A percentile compares a stretch with the other conserved stretches of the same genome.
These are phyloP conservation scores for Boletellus deceptivus DNA, from an alignment of 1,284 basidiomycete genomes.

Conservation along the genomic window DNA sequence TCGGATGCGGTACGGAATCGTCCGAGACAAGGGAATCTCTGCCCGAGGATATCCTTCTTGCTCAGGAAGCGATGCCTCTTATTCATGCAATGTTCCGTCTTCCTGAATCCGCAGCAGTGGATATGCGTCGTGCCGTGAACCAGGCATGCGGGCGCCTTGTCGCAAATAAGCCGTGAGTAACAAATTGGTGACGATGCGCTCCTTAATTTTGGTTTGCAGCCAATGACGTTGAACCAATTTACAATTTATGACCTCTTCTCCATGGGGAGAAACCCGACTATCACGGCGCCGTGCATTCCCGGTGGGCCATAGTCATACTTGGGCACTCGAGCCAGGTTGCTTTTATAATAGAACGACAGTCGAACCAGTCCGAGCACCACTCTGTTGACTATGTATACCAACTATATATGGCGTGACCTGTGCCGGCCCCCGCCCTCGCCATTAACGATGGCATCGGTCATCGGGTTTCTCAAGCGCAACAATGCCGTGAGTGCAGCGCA, in stretches of 20 bases:
- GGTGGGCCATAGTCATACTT: no score
- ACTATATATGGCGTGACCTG: neutral
- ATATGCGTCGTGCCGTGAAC: conserved; percentile 64
- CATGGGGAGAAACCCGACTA: neutral
- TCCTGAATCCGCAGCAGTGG: conserved; percentile 43
- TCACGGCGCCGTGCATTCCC: neutral
- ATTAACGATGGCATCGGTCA: conserved; percentile 18
- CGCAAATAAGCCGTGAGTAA: conserved; percentile 11
- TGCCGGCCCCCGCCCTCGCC: neutral
- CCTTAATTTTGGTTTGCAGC: conserved; percentile 9
- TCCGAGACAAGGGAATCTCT: conserved; percentile 2
- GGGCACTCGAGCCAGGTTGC: neutral
- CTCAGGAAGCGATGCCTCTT: conserved; percentile 49
- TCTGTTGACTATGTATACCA: neutral
- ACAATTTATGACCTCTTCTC: neutral
- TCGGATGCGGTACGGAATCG: neutral
- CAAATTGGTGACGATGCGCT: conserved; percentile 3
- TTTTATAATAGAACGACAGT: neutral
- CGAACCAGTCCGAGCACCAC: conserved; percentile 5
- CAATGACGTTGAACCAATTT: conserved; percentile 10
- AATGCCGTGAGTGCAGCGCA: conserved; percentile 21
- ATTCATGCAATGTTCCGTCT: conserved; percentile 50
- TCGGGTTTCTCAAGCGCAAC: conserved; percentile 23
- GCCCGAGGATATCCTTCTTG: conserved; percentile 42
- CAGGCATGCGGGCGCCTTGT: conserved; percentile 42